Evolutionary conservation across 768 basidiomycete genomes (phyloP), one percentile per base, ranked within the genome.

Genomic region (Calocybe gangraenosa): DNA sequence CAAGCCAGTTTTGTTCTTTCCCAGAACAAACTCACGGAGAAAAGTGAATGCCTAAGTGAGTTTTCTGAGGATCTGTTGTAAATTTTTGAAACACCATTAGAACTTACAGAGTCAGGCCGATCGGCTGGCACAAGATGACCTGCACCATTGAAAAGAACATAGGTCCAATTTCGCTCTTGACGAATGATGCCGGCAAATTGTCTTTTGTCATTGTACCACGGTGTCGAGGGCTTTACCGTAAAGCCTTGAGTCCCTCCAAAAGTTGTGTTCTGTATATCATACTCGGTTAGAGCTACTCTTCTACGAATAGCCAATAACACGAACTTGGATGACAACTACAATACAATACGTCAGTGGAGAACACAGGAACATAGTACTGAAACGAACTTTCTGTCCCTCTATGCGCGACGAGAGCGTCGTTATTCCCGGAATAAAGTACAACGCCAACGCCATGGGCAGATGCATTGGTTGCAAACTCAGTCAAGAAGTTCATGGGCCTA

Each of bases 241-340:
- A 89, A 89, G 3, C 87, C 87, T 61, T 79, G 82, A 34, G 81
- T 79, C 5, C 84, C 86, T 19, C 84, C 85, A 51, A 87, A 89
- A 0, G 87, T 87, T 19, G 84, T 86, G 54, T 89, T 89, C 82
- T 87, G 40, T 0, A 35, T 7, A 35, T 13, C 15, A 44, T 44
- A 39, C 14, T 25, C 3, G 48, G 46, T 55, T 18, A 45, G 40
- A 39, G 20, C 28, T 21, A 20, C 15, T 34, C 14, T 2, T 40
- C 7, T 10, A 10, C n/a, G n/a, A n/a, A 25, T 18, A 10, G 17
- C 14, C 8, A 42, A 7, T 13, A 32, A 35, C 13, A 37, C 52
- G 17, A 55, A 76, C 78, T 60, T 80, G 80, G 20, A 82, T 82
- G 10, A 74, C 68, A 32, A 81, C 78, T 81, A 52, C 2, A 31